phyloP scores from a whole-genome alignment of 2,329 filamentous ascomycete genomes.

The Aspergillus neotritici region DNA sequence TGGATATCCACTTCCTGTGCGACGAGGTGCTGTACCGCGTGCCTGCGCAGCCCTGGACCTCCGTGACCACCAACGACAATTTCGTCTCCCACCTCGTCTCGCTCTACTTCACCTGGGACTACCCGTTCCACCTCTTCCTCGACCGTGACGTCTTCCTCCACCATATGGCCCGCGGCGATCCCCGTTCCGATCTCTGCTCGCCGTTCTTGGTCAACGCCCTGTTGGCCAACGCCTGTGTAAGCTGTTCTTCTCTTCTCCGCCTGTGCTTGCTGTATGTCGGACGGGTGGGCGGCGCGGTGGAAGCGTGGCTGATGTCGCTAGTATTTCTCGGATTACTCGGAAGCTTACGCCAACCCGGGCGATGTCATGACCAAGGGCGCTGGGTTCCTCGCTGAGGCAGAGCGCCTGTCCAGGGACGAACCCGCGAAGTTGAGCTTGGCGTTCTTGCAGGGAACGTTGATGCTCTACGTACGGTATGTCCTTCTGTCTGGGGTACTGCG shows the following conservation, averaged over 20 bases:
- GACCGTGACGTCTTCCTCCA: constrained; percentile 70
- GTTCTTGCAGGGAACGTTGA: constrained; percentile 30
- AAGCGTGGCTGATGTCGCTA: constrained; percentile 8
- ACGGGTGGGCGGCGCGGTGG: too few species aligned
- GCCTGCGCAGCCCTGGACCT: constrained; percentile 62
- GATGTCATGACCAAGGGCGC: constrained; percentile 34
- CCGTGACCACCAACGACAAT: constrained; percentile 66
- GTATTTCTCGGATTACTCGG: constrained; percentile 37
- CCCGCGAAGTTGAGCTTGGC: constrained; percentile 23
- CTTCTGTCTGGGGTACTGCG: not conserved
- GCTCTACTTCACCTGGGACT: constrained; percentile 93
- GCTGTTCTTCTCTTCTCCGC: constrained; percentile 10
- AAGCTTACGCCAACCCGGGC: constrained; percentile 32
- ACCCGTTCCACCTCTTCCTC: constrained; percentile 76
- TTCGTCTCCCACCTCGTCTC: constrained; percentile 77
- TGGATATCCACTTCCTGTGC: constrained; percentile 38
- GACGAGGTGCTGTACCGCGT: constrained; percentile 31
- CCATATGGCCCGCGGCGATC: constrained; percentile 28
- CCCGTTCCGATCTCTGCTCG: constrained; percentile 68
- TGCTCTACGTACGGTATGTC: constrained; percentile 33
- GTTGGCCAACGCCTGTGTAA: constrained; percentile 53
- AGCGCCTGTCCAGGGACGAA: constrained; percentile 23
- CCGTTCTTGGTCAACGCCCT: constrained; percentile 86
- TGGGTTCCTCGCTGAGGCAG: constrained; percentile 34
- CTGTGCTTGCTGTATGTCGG: not conserved